These are phyloP conservation scores for Globisporangium megalacanthum DNA, from an alignment of 352 stramenopile species.

Conservation along the genomic window DNA sequence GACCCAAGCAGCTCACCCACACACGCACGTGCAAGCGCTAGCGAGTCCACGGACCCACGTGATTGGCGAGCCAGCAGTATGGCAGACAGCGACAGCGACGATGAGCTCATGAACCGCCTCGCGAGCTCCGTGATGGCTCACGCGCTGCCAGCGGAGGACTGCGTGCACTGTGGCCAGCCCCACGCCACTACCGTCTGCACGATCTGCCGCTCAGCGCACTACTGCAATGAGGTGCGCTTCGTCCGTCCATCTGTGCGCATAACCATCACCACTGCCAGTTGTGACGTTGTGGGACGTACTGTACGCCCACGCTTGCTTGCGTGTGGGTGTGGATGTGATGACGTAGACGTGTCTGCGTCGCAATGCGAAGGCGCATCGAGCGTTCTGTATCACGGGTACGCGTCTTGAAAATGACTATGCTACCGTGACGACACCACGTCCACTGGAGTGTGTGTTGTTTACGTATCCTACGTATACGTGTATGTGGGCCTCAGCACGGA, in stretches of 20 bases:
- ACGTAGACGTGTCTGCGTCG: constrained; percentile 59
- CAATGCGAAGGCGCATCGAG: constrained; percentile 64
- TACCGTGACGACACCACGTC: background rate
- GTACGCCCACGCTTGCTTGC: no score
- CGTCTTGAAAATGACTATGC: background rate
- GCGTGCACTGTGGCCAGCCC: constrained; percentile 60
- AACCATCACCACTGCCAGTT: no score
- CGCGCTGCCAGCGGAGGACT: constrained; percentile 40
- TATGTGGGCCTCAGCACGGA: constrained; percentile 24
- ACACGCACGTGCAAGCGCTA: no score
- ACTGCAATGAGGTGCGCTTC: constrained; percentile 61
- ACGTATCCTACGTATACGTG: no score
- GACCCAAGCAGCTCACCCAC: background rate
- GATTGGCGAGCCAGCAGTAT: constrained; percentile 15
- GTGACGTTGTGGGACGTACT: no score
- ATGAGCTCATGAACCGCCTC: constrained; percentile 80
- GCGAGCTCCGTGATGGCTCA: constrained; percentile 31
- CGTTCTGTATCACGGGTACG: constrained; percentile 57
- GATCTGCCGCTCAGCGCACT: constrained; percentile 59
- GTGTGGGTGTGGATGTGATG: background rate
- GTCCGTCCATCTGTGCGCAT: no score
- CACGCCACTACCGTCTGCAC: constrained; percentile 53
- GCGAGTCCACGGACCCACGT: no score
- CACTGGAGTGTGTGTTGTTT: background rate
- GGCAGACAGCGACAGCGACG: constrained; percentile 82